Conservation (phyloP, 164 flowering plant species). For the Stephania cephalantha region DNA sequence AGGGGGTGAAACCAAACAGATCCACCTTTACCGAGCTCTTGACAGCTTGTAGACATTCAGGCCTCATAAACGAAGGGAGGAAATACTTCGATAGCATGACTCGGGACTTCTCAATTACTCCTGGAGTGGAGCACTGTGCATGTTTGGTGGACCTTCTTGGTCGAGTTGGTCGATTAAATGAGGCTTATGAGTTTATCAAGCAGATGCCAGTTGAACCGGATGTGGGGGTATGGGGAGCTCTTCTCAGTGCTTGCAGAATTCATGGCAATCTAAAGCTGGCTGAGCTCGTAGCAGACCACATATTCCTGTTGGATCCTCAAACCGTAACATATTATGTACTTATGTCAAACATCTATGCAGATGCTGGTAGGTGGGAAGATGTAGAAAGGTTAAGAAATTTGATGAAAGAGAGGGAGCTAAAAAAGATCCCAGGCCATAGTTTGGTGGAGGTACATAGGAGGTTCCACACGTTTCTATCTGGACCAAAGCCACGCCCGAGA, state of each 20-base stretch:
- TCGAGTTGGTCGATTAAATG: conserved; percentile 20
- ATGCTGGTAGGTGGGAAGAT: conserved; percentile 33
- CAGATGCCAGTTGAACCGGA: conserved; percentile 26
- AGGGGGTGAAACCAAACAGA: conserved; percentile 25
- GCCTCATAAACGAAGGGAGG: conserved; percentile 28
- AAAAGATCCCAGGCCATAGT: conserved; percentile 31
- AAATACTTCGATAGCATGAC: conserved; percentile 26
- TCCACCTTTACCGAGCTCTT: conserved; percentile 30
- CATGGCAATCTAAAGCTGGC: conserved; percentile 27
- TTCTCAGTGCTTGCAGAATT: conserved; percentile 25
- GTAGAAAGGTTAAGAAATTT: conserved; percentile 22
- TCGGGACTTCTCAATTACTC: conserved; percentile 23
- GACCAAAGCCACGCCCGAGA: conserved; percentile 7
- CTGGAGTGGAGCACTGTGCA: conserved; percentile 28
- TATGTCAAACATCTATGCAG: conserved; percentile 29
- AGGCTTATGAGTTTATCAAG: conserved; percentile 22
- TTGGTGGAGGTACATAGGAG: conserved; percentile 18
- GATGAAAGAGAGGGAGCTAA: conserved; percentile 23
- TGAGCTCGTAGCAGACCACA: conserved; percentile 23
- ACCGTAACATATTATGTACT: conserved; percentile 22
- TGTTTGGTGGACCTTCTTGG: conserved; percentile 34
- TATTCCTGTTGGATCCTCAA: conserved; percentile 23
- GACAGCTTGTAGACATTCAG: conserved; percentile 33
- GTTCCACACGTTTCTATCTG: conserved; percentile 24
- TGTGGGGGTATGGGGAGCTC: conserved; percentile 28